Conservation (phyloP, 306 rosid genomes). For the Sphenostylis stenocarpa region DNA sequence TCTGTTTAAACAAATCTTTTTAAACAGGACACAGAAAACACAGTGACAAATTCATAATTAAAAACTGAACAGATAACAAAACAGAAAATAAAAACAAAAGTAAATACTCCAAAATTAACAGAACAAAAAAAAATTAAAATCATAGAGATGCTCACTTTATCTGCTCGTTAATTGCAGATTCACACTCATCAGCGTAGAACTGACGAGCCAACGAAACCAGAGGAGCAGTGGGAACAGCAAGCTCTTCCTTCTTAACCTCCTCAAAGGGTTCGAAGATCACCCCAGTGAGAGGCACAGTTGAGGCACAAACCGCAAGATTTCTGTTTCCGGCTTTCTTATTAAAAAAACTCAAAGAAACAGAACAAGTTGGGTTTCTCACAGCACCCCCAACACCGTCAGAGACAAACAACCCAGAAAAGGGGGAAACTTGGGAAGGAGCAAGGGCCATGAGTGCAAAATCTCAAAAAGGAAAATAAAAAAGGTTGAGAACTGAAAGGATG, state of each 20-base stretch:
- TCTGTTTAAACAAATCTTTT: too few relatives aligned
- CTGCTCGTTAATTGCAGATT: constrained; percentile 52
- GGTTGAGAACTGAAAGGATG: not conserved
- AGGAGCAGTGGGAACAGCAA: constrained; percentile 41
- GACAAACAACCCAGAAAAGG: constrained; percentile 19
- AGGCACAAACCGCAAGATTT: constrained; percentile 38
- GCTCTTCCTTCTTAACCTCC: constrained; percentile 44
- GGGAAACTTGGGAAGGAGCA: constrained; percentile 32
- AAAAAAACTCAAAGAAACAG: constrained; percentile 5
- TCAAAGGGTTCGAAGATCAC: constrained; percentile 51
- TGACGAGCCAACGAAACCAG: constrained; percentile 54
- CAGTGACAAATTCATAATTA: too few relatives aligned
- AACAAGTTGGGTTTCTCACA: constrained; percentile 1
- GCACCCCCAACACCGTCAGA: constrained; percentile 27
- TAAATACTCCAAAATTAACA: too few relatives aligned
- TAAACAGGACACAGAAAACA: too few relatives aligned
- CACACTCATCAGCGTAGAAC: constrained; percentile 36
- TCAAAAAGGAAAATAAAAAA: not conserved
- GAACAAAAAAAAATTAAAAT: not conserved
- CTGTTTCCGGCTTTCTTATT: constrained; percentile 13
- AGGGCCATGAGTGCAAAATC: constrained; percentile 36
- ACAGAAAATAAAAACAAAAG: not conserved
- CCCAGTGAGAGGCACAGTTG: constrained; percentile 33
- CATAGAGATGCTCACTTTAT: constrained; percentile 40
- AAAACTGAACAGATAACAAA: too few relatives aligned